Evolutionary conservation across 805 yeast species (phyloP).

Genomic region (Scheffersomyces spartinae): DNA sequence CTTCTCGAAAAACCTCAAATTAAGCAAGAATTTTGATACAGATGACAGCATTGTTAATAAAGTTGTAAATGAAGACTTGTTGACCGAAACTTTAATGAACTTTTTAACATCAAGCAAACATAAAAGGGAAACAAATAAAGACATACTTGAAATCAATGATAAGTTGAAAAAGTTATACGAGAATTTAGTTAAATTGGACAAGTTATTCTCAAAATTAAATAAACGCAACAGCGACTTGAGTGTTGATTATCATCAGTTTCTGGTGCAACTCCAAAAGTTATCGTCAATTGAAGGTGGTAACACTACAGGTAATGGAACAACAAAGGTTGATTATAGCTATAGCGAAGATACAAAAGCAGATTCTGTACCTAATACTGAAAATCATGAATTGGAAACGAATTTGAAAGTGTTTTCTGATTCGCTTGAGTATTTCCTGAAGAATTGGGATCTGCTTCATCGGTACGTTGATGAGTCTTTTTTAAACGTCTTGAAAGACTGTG

Average conservation of each 20-base stretch:
- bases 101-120: conserved; percentile 68
- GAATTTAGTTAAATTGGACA: conserved; percentile 68
- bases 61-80: conserved; percentile 54
- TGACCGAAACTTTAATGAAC: conserved; percentile 88
- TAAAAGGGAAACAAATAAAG: conserved; percentile 67
- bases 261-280: conserved; percentile 56
- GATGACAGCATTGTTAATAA: conserved; percentile 21
- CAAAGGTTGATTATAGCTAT: conserved; percentile 16
- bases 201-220: conserved; percentile 60
- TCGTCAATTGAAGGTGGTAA: conserved; percentile 36
- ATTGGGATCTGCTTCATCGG: conserved; percentile 30
- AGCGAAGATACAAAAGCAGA: conserved; percentile 9
- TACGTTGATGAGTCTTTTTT: conserved; percentile 70
- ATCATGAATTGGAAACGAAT: conserved; percentile 12
- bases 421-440: conserved; percentile 24
- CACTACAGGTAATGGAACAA: conserved; percentile 21
- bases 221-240: conserved; percentile 64
- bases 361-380: conserved; percentile 4
- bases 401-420: conserved; percentile 27
- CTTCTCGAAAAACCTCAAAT: conserved; percentile 46
- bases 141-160: conserved; percentile 52
- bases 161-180: conserved; percentile 77
- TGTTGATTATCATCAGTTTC: conserved; percentile 61
- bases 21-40: conserved; percentile 7
- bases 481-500: conserved; percentile 75